phyloP scores from a whole-genome alignment of 1,284 basidiomycete genomes.

The Malassezia brasiliensis region DNA sequence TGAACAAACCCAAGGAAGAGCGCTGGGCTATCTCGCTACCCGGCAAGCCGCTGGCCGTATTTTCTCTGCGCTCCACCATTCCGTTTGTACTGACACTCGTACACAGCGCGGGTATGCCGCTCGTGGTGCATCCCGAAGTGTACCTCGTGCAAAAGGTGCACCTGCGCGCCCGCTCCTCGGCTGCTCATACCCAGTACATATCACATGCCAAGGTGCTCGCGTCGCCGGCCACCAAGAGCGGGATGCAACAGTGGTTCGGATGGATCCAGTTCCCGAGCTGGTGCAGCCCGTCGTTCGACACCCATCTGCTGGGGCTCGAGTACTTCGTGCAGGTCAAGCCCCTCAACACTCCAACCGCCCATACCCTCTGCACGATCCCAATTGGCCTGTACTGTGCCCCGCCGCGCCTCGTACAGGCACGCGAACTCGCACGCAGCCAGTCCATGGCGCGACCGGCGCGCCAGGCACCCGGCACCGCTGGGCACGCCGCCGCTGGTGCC shows the following conservation, averaged over 20 bases:
- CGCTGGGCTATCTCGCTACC: conserved; percentile 26
- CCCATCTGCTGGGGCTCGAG: conserved; percentile 23
- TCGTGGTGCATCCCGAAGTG: conserved; percentile 16
- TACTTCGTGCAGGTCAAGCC: conserved; percentile 33
- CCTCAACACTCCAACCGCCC: background rate
- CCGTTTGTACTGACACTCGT: conserved; percentile 24
- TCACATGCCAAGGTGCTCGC: conserved; percentile 5
- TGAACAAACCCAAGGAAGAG: conserved; percentile 14
- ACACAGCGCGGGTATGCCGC: conserved; percentile 8
- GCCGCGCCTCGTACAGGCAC: conserved; percentile 11
- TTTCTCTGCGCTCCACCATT: conserved; percentile 26
- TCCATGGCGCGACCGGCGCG: background rate
- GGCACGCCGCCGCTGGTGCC: background rate
- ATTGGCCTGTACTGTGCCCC: conserved; percentile 14
- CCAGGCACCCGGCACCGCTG: background rate
- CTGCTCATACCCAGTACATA: conserved; percentile 6
- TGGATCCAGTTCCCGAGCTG: conserved; percentile 17
- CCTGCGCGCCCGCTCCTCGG: conserved; percentile 3
- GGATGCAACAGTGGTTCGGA: conserved; percentile 19
- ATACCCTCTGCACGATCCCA: conserved; percentile 2
- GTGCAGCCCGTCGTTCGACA: conserved; percentile 30
- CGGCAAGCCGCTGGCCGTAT: conserved; percentile 18
- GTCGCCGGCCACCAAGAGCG: conserved; percentile 7
- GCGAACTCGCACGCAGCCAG: background rate
- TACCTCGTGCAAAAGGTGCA: conserved; percentile 13